Base-by-base conservation (phyloP, 2,329 filamentous ascomycete species). In the Claviceps quebecensis region DNA sequence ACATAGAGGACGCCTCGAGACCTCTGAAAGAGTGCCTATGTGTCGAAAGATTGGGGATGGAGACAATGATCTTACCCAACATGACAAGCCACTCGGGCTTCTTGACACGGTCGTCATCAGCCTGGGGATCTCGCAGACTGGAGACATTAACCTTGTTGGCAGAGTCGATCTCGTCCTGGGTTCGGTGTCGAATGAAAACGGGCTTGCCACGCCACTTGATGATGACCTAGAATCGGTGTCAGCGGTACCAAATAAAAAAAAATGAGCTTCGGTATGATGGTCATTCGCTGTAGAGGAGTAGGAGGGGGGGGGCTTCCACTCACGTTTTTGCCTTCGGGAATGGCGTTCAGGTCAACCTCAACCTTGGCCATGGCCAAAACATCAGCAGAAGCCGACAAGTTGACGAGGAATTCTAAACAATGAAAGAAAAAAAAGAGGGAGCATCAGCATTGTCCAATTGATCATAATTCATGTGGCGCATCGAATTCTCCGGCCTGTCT, bases 151-250 rank as follows among this genome's bases (percentile, higher is more conserved):
- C 81, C 67, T 84, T 80, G 75, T 96, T 89, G 70, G 93, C 93
- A 73, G 96, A 87, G 65, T 89, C 82, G 75, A 98, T 97, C 77
- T 98, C 93, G 65, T 79, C 77, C 64, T 81, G 73, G 63, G 93
- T 98, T 67, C 93, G 88, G 84, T 98, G 93, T 71, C 93, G 90
- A 81, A 98, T 89, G 79, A 98, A 98, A 70, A 98, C 89, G 71
- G 93, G 93, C 86, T 98, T 98, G 71, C 93, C 93, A 78, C 93
- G 87, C 93, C 93, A 98, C 78, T 98, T 98, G 80, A 98, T 95
- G 71, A 98, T 94, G 69, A 98, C 84, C 86, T 90, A 64, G 17
- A 14, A 23, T 23, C 19, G 41, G 17, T 1, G 36, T 54, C 45
- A 56, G 51, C 13, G 19, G 17, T 1, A 26, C 53, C 45, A 54